Evolutionary conservation across 2,329 filamentous ascomycete species (phyloP).

Genomic region (Fusarium circinatum): DNA sequence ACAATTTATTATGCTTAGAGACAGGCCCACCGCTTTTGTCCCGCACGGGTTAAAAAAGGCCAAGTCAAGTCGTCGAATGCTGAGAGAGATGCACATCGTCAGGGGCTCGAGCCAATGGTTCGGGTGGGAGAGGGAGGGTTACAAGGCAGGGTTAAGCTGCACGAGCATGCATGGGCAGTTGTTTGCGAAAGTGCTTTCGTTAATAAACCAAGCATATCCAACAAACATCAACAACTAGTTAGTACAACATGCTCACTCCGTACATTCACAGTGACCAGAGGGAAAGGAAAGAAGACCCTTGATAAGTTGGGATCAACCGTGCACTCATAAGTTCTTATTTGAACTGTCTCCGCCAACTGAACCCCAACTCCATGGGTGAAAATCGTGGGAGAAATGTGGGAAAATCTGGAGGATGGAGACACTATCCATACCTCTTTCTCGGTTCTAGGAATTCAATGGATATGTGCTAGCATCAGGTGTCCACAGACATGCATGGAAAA

Average conservation of each 20-base stretch:
- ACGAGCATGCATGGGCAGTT: conserved; percentile 10
- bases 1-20: conserved; percentile 22
- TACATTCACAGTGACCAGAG: neutral
- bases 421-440: conserved; percentile 4
- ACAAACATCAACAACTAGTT: neutral
- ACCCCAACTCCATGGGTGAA: neutral
- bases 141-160: conserved; percentile 13
- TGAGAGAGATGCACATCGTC: conserved; percentile 24
- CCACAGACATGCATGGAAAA: conserved; percentile 32
- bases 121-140: conserved; percentile 18
- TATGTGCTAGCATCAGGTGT: conserved; percentile 22
- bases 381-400: conserved; percentile 19
- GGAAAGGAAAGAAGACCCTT: neutral
- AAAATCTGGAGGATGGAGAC: conserved; percentile 19
- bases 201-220: neutral
- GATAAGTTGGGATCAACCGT: neutral
- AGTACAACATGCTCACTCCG: neutral
- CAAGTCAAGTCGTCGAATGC: conserved; percentile 14
- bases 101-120: conserved; percentile 43
- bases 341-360: conserved; percentile 7
- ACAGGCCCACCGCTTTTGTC: conserved; percentile 13
- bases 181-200: neutral
- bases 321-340: neutral
- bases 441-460: conserved; percentile 2
- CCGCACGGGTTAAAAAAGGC: conserved; percentile 25